These are phyloP conservation scores for Teratosphaeria viscida DNA, from an alignment of 2,329 filamentous ascomycete species.

Conservation along the genomic window DNA sequence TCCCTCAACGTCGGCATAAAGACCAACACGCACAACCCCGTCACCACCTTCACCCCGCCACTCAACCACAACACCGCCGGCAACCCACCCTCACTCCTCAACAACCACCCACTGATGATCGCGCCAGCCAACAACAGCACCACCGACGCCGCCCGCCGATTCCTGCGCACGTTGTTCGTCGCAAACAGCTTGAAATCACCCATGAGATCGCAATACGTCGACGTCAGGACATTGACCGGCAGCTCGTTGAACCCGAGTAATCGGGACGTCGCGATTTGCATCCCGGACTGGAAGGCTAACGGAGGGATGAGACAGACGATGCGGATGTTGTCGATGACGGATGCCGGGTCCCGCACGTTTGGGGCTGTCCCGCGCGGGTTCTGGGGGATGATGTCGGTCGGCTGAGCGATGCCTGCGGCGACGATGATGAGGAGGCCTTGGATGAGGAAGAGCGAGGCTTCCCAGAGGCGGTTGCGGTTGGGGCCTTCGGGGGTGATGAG, in stretches of 20 bases:
- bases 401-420: constrained; percentile 43
- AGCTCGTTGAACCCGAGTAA: constrained; percentile 44
- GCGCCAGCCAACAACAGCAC: constrained; percentile 39
- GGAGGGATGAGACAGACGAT: constrained; percentile 35
- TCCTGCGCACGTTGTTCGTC: constrained; percentile 40
- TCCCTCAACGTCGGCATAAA: constrained; percentile 21
- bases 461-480: constrained; percentile 24
- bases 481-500: constrained; percentile 28
- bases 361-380: constrained; percentile 27
- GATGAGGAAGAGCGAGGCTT: constrained; percentile 41
- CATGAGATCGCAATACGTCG: constrained; percentile 44
- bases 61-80: constrained; percentile 37
- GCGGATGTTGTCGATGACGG: constrained; percentile 28
- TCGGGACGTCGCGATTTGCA: constrained; percentile 43
- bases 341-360: constrained; percentile 13
- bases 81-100: constrained; percentile 33
- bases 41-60: constrained; percentile 35
- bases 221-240: constrained; percentile 47
- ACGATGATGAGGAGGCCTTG: constrained; percentile 44
- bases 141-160: constrained; percentile 37
- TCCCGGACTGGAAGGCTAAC: constrained; percentile 45
- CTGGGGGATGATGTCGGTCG: constrained; percentile 32
- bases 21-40: constrained; percentile 23
- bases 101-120: constrained; percentile 41
- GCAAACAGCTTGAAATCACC: constrained; percentile 41